These are phyloP conservation scores for Thelonectria blattea DNA, from an alignment of 2,329 filamentous ascomycete genomes.

Conservation along the genomic window DNA sequence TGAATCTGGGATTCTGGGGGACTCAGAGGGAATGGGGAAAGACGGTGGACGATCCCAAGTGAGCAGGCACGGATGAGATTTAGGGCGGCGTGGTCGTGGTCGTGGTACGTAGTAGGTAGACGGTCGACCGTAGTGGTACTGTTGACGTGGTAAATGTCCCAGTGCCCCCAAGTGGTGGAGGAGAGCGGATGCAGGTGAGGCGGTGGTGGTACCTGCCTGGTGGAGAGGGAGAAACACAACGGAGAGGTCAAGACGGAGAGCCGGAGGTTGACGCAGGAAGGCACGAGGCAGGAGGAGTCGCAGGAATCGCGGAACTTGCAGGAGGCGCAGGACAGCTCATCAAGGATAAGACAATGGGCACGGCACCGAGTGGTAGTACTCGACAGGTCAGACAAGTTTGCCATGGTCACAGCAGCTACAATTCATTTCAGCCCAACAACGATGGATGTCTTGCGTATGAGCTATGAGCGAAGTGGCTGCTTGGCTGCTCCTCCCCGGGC, in stretches of 20 bases:
- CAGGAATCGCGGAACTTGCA: not conserved
- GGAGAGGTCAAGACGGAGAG: slow-evolving; percentile 10
- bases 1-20: slow-evolving; percentile 19
- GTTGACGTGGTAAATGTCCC: slow-evolving; percentile 4
- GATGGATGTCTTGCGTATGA: slow-evolving; percentile 4
- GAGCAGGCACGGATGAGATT: slow-evolving; percentile 32
- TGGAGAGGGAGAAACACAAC: slow-evolving; percentile 21
- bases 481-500: not conserved
- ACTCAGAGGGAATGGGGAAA: slow-evolving; percentile 32
- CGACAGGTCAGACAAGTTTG: not conserved
- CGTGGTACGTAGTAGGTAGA: not conserved
- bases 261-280: slow-evolving; percentile 5
- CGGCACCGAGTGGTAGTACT: not conserved
- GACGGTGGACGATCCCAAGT: slow-evolving; percentile 32
- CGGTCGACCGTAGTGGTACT: not conserved
- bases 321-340: not conserved
- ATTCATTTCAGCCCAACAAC: slow-evolving; percentile 15
- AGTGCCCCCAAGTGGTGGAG: slow-evolving; percentile 17
- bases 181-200: slow-evolving; percentile 23
- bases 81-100: slow-evolving; percentile 21
- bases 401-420: not conserved
- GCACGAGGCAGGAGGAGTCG: not conserved
- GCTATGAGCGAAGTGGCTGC: slow-evolving; percentile 5
- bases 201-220: slow-evolving; percentile 5
- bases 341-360: not conserved